Base-by-base conservation (phyloP, 1,139 yeast species). In the Pichia sp. region DNA sequence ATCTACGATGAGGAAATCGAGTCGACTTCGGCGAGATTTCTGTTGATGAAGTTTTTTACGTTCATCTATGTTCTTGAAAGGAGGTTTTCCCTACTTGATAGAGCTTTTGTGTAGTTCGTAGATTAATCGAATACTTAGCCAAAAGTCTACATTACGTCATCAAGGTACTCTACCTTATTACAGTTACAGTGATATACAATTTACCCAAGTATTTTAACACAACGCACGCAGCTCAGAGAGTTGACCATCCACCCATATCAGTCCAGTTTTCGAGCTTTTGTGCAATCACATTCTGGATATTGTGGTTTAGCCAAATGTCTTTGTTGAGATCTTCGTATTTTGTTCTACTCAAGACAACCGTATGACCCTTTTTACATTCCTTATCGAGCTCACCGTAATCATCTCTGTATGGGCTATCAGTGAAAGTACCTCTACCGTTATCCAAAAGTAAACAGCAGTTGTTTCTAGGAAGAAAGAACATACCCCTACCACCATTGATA, bases 241-340 rank as follows among this genome's bases (percentile, higher is more conserved):
- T 85, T 50, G 83, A 93, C 98, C 98, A 91, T 1, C 97, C 97
- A 11, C 97, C 97, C 24, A 83, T 75, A 58, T 91, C 97, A 25
- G 79, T 61, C 7, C 72, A 75, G 31, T 79, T 75, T 49, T 88
- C 96, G 23, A 91, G 66, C 46, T 77, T 78, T 47, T 97, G 67
- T 1, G 86, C 88, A 30, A 88, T 78, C 38, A 70, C 67, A 48
- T 85, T 86, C 3, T 87, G 80, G 12, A 85, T 66, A 50, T 83
- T 84, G 53, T 87, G 93, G 42, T 74, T 81, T 18, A 88, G 64
- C 88, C 96, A 83, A 33, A 84, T 63, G 25, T 71, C 72, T 39
- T 79, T 68, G 15, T 72, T 71, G 41, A 88, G 70, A 33, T 78
- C 74, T 30, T 79, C 76, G 52, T 87, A 91, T 34, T 87, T 67